phyloP scores from a whole-genome alignment of 2,329 filamentous ascomycete genomes.

The Coniochaeta pulveracea region DNA sequence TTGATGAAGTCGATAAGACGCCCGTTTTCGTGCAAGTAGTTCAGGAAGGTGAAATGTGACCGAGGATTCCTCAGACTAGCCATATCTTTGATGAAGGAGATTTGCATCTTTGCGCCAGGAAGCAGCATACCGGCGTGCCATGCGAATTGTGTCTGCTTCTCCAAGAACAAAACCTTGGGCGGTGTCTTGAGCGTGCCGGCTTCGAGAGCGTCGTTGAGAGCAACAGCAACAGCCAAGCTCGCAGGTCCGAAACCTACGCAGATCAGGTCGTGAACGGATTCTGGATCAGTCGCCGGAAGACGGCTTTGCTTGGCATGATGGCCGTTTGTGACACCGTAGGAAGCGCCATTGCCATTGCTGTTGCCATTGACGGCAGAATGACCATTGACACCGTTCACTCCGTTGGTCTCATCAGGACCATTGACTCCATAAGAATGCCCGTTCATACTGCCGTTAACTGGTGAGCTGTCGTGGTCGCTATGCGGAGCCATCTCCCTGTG shows the following conservation, averaged over 20 bases:
- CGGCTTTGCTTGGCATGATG: slow-evolving; percentile 8
- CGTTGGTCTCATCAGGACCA: neutral
- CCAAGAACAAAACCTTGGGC: slow-evolving; percentile 76
- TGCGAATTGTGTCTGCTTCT: slow-evolving; percentile 71
- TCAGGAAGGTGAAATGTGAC: slow-evolving; percentile 89
- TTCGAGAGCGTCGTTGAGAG: slow-evolving; percentile 69
- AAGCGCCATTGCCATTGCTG: neutral
- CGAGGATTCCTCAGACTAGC: slow-evolving; percentile 79
- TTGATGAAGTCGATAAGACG: slow-evolving; percentile 89
- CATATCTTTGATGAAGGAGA: slow-evolving; percentile 93
- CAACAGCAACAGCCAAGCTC: slow-evolving; percentile 78
- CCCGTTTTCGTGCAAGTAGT: slow-evolving; percentile 75
- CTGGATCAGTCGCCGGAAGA: slow-evolving; percentile 34
- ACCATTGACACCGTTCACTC: slow-evolving; percentile 4
- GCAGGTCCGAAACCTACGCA: slow-evolving; percentile 92
- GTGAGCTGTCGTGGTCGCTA: slow-evolving; percentile 5
- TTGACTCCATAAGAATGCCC: neutral
- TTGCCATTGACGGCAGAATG: neutral
- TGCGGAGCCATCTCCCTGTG: slow-evolving; percentile 3
- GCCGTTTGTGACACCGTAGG: slow-evolving; percentile 3
- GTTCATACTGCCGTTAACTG: slow-evolving; percentile 8
- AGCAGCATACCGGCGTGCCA: slow-evolving; percentile 97
- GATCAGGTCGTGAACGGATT: slow-evolving; percentile 70
- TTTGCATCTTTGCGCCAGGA: slow-evolving; percentile 91
- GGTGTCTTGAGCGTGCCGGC: slow-evolving; percentile 29